These are phyloP conservation scores for Saccharomycopsis vini DNA, from an alignment of 805 yeast genomes.

Conservation along the genomic window DNA sequence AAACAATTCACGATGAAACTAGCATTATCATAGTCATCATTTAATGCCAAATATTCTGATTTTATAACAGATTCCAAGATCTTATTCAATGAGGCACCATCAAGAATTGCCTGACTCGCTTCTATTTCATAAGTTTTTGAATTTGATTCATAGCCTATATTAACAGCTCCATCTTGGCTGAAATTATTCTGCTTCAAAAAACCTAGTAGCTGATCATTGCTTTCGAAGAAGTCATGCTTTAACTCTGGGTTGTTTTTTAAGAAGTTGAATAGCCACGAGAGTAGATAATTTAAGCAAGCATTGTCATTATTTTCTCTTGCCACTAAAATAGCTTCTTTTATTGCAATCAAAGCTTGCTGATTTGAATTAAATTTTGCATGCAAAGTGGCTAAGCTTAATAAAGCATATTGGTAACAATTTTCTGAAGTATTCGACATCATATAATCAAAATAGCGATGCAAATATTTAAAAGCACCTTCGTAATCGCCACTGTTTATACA, in stretches of 20 bases:
- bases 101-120: conserved; percentile 43
- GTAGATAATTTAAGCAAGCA: conserved; percentile 58
- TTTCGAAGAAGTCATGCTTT: conserved; percentile 40
- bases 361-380: conserved; percentile 62
- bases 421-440: conserved; percentile 60
- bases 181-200: conserved; percentile 48
- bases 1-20: conserved; percentile 40
- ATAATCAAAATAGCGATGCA: conserved; percentile 64
- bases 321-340: conserved; percentile 78
- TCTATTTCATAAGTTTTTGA: conserved; percentile 63
- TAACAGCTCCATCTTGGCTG: conserved; percentile 33
- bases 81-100: conserved; percentile 37
- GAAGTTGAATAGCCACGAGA: conserved; percentile 68
- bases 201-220: conserved; percentile 58
- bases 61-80: conserved; percentile 50
- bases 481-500: conserved; percentile 51
- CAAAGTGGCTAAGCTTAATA: conserved; percentile 60
- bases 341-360: conserved; percentile 64
- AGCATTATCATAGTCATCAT: conserved; percentile 30
- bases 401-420: conserved; percentile 66
- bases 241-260: conserved; percentile 58
- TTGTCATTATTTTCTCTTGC: conserved; percentile 81
- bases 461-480: conserved; percentile 41
- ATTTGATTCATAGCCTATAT: conserved; percentile 22
- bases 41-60: conserved; percentile 46